These are phyloP conservation scores for Fusarium sp. DNA, from an alignment of 2,329 filamentous ascomycete species.

Conservation along the genomic window DNA sequence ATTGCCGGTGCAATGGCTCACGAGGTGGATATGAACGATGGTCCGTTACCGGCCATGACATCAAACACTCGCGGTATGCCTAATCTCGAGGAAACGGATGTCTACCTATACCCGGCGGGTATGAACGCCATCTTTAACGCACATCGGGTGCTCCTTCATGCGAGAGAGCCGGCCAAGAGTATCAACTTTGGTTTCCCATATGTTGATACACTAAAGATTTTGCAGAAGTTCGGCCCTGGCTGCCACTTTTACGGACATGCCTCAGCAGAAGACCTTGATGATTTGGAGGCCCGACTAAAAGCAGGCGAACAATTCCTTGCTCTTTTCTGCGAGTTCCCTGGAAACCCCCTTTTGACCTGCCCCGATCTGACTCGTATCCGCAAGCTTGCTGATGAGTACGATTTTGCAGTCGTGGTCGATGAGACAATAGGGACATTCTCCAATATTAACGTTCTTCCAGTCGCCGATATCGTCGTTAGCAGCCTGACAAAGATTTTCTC, in stretches of 20 bases:
- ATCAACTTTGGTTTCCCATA: constrained; percentile 98
- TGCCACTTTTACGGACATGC: constrained; percentile 89
- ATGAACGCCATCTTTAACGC: constrained; percentile 97
- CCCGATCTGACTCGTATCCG: constrained; percentile 89
- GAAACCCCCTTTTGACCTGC: constrained; percentile 88
- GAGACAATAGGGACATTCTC: constrained; percentile 97
- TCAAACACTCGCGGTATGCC: constrained; percentile 68
- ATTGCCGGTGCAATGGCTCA: constrained; percentile 88
- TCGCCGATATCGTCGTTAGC: constrained; percentile 92
- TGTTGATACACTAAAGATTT: constrained; percentile 93
- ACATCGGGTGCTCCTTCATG: constrained; percentile 78
- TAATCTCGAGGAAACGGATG: constrained; percentile 84
- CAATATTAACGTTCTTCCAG: constrained; percentile 92
- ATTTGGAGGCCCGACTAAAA: constrained; percentile 79
- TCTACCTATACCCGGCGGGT: constrained; percentile 88
- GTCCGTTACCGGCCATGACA: constrained; percentile 40
- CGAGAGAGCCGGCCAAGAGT: constrained; percentile 76
- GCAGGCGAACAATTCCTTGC: constrained; percentile 82
- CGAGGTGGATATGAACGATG: constrained; percentile 68
- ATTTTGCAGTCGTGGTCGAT: constrained; percentile 92
- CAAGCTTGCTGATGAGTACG: constrained; percentile 81
- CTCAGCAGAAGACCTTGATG: constrained; percentile 81
- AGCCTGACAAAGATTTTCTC: constrained; percentile 98
- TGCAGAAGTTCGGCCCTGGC: constrained; percentile 94
- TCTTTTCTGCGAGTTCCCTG: constrained; percentile 94